These are phyloP conservation scores for Rhynchosporium graminicola DNA, from an alignment of 2,329 filamentous ascomycete genomes.

Conservation along the genomic window DNA sequence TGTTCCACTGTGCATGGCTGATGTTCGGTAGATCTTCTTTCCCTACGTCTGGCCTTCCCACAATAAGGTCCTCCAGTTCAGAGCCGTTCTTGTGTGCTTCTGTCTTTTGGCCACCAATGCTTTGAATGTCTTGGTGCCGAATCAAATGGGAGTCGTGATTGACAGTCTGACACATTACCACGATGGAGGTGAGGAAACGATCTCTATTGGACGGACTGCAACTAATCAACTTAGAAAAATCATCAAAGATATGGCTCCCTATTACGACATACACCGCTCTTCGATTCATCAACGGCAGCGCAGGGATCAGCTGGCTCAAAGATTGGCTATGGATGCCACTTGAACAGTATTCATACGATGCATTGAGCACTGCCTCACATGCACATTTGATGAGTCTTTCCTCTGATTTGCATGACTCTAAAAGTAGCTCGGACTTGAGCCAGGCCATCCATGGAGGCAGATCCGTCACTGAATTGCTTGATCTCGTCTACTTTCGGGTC, in stretches of 20 bases:
- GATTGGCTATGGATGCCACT: slow-evolving; percentile 55
- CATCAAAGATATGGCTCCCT: slow-evolving; percentile 51
- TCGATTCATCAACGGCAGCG: slow-evolving; percentile 51
- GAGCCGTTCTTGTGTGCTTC: slow-evolving; percentile 64
- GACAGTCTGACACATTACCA: slow-evolving; percentile 60
- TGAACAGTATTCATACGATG: slow-evolving; percentile 57
- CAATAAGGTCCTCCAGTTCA: slow-evolving; percentile 65
- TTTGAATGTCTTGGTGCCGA: slow-evolving; percentile 76
- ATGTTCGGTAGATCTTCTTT: slow-evolving; percentile 60
- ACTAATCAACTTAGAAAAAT: slow-evolving; percentile 22
- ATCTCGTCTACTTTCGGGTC: slow-evolving; percentile 60
- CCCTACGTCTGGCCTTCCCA: slow-evolving; percentile 78
- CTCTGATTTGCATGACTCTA: slow-evolving; percentile 69
- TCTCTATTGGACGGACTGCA: too few species aligned
- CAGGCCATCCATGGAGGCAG: slow-evolving; percentile 65
- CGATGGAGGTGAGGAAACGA: slow-evolving; percentile 27
- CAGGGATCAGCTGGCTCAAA: slow-evolving; percentile 52
- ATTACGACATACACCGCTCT: slow-evolving; percentile 53
- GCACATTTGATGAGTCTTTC: slow-evolving; percentile 68
- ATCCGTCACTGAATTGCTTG: slow-evolving; percentile 59
- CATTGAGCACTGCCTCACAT: slow-evolving; percentile 62
- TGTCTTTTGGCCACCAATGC: slow-evolving; percentile 71
- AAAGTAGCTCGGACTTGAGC: slow-evolving; percentile 64
- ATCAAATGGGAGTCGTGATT: slow-evolving; percentile 78
- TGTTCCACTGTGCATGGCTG: slow-evolving; percentile 18